A percentile compares a stretch with the other conserved stretches of the same genome.
Evolutionary conservation across 495 filamentous ascomycete species (phyloP).

Genomic region (Parathielavia appendiculata): DNA sequence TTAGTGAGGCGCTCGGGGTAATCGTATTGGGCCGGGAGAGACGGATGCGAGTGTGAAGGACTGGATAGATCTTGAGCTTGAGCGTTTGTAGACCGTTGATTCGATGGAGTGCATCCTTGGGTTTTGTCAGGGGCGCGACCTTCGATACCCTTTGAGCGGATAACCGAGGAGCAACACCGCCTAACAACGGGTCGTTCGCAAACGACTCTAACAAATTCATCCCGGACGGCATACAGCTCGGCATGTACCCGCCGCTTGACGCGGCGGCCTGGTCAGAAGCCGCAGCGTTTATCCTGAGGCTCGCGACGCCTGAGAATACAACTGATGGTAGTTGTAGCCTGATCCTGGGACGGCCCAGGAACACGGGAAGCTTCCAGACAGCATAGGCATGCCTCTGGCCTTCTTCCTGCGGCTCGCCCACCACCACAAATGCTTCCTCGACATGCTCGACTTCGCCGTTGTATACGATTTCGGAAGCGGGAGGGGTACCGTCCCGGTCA

Average conservation of each 20-base stretch:
- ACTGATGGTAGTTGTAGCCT: constrained; percentile 73
- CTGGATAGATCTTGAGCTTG: constrained; percentile 67
- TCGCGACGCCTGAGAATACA: constrained; percentile 70
- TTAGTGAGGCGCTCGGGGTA: constrained; percentile 58
- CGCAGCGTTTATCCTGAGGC: constrained; percentile 48
- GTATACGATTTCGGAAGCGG: constrained; percentile 61
- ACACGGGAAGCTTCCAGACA: constrained; percentile 77
- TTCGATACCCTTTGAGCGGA: constrained; percentile 74
- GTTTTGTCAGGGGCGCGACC: constrained; percentile 58
- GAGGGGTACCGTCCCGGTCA: constrained; percentile 42
- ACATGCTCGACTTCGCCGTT: constrained; percentile 54
- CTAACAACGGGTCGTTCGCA: constrained; percentile 60
- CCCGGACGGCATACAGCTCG: constrained; percentile 66
- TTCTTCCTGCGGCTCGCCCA: constrained; percentile 48
- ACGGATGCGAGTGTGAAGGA: constrained; percentile 76
- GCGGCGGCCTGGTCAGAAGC: constrained; percentile 46
- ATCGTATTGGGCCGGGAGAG: constrained; percentile 68
- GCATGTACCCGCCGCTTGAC: constrained; percentile 64
- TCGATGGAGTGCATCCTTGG: constrained; percentile 50
- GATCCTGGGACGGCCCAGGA: constrained; percentile 69
- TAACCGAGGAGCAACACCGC: constrained; percentile 63
- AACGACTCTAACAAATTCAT: constrained; percentile 79
- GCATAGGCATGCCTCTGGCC: constrained; percentile 54
- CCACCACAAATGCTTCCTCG: constrained; percentile 58
- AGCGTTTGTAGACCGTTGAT: constrained; percentile 62